Conservation (phyloP, 306 rosid genomes). For the Oemleria cerasiformis region DNA sequence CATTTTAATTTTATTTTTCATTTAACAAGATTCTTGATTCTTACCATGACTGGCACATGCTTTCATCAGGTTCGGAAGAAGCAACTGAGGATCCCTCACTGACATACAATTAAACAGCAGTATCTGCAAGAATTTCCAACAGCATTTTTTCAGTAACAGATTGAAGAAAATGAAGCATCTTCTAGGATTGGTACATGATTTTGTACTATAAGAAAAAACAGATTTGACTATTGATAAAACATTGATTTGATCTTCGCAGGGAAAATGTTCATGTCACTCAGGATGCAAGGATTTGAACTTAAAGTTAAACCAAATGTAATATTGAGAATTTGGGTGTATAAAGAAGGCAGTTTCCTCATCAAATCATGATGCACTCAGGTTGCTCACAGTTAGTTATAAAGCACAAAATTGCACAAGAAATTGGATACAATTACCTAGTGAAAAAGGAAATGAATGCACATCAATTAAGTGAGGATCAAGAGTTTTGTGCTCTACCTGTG, state of each 20-base stretch:
- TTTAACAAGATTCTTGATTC: slow-evolving; percentile 22
- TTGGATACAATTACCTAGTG: background rate
- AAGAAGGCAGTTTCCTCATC: background rate
- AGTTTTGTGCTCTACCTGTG: slow-evolving; percentile 55
- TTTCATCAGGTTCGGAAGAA: slow-evolving; percentile 79
- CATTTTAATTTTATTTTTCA: background rate
- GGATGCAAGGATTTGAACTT: background rate
- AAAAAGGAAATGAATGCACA: background rate
- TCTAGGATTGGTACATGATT: background rate
- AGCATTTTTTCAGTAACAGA: slow-evolving; percentile 21
- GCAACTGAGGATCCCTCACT: slow-evolving; percentile 82
- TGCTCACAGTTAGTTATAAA: too few species aligned
- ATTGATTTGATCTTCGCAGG: background rate
- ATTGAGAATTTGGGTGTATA: background rate
- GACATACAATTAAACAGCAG: slow-evolving; percentile 95
- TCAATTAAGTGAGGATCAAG: slow-evolving; percentile 9
- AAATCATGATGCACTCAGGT: background rate
- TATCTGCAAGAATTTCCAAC: slow-evolving; percentile 51
- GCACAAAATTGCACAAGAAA: background rate
- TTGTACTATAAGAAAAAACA: background rate
- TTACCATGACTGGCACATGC: slow-evolving; percentile 81
- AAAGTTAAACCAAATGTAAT: background rate
- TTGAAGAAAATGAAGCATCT: slow-evolving; percentile 18
- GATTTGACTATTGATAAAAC: background rate
- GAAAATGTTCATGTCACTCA: background rate